A percentile compares a stretch with the other conserved stretches of the same genome.
phyloP scores from a whole-genome alignment of 2,329 filamentous ascomycete species.

The Sporothrix schenckii region DNA sequence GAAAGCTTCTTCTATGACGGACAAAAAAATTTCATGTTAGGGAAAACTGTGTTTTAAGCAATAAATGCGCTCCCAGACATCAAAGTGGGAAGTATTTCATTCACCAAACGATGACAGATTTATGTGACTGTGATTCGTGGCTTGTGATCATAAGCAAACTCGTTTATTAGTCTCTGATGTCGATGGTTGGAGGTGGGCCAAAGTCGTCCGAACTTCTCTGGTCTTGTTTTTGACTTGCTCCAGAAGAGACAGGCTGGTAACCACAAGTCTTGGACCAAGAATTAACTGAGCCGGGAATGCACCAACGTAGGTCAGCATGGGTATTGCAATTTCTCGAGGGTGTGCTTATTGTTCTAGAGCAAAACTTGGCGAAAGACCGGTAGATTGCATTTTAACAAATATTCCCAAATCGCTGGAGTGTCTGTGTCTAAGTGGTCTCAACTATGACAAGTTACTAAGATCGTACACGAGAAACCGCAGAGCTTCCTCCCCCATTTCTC shows the following conservation, averaged over 20 bases:
- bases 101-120: not conserved
- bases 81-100: slow-evolving; percentile 18
- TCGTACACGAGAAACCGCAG: not conserved
- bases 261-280: too few relatives aligned
- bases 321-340: too few relatives aligned
- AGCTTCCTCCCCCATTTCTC: too few relatives aligned
- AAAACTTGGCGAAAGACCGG: too few relatives aligned
- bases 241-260: too few relatives aligned
- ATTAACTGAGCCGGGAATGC: too few relatives aligned
- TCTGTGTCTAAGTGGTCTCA: not conserved
- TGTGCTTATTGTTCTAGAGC: too few relatives aligned
- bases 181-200: too few relatives aligned
- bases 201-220: too few relatives aligned
- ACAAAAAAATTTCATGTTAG: slow-evolving; percentile 1
- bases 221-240: too few relatives aligned
- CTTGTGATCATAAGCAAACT: not conserved
- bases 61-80: slow-evolving; percentile 8
- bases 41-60: slow-evolving; percentile 20
- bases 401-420: not conserved
- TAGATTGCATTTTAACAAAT: not conserved
- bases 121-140: not conserved
- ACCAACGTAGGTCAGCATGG: too few relatives aligned
- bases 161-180: not conserved
- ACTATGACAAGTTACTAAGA: not conserved
- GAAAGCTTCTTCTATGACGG: slow-evolving; percentile 20